phyloP scores from a whole-genome alignment of 2,329 filamentous ascomycete genomes.

The Pseudovirgaria hyperparasitica region DNA sequence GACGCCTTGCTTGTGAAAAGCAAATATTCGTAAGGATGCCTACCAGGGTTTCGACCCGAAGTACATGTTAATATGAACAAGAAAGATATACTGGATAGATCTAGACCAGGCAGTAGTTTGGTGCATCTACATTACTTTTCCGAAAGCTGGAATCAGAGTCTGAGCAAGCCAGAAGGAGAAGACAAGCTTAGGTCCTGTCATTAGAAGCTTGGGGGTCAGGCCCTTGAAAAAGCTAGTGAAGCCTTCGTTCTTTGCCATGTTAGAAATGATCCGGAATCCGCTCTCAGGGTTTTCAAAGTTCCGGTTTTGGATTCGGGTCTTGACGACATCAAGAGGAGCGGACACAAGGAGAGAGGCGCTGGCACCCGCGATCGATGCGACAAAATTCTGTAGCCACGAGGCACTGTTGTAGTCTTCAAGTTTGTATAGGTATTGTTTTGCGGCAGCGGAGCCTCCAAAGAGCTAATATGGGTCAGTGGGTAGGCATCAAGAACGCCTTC shows the following conservation, averaged over 20 bases:
- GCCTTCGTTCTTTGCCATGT: constrained; percentile 90
- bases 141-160: constrained; percentile 91
- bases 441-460: constrained; percentile 92
- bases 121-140: constrained; percentile 44
- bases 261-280: constrained; percentile 79
- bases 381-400: constrained; percentile 89
- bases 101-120: constrained; percentile 1
- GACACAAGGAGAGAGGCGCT: constrained; percentile 92
- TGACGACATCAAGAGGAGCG: constrained; percentile 94
- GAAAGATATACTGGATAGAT: neutral
- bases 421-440: constrained; percentile 89
- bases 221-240: constrained; percentile 91
- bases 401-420: constrained; percentile 93
- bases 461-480: constrained; percentile 42
- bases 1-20: no score
- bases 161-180: constrained; percentile 99
- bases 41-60: no score
- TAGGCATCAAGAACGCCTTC: constrained; percentile 1
- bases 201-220: constrained; percentile 88
- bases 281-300: constrained; percentile 98
- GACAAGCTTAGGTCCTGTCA: constrained; percentile 97
- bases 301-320: constrained; percentile 94
- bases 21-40: no score
- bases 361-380: constrained; percentile 89
- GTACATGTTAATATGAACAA: neutral